A percentile compares a stretch with the other conserved stretches of the same genome.
phyloP scores from a whole-genome alignment of 225 moss, liverwort and hornwort genomes.

The Marchantia paleacea region DNA sequence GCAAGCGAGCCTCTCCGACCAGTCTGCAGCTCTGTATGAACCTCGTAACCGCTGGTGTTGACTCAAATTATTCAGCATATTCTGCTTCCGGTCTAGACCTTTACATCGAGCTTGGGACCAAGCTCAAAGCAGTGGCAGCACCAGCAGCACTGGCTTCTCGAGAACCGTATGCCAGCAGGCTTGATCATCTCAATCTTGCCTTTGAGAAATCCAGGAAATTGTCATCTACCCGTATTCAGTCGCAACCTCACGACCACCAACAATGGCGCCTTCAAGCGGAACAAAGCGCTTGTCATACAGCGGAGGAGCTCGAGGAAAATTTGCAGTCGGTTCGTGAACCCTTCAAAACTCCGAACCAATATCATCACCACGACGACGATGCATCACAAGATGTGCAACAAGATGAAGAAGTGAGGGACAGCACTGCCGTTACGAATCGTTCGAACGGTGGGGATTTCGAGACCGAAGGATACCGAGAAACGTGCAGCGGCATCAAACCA shows the following conservation, averaged over 20 bases:
- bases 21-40: constrained; percentile 10
- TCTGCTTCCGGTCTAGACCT: constrained; percentile 18
- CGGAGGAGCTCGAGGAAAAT: background rate
- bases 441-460: background rate
- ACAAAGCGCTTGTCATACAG: background rate
- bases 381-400: background rate
- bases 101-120: constrained; percentile 10
- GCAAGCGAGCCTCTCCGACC: background rate
- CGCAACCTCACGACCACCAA: too few relatives aligned
- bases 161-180: background rate
- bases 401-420: background rate
- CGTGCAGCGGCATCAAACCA: background rate
- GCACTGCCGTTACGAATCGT: background rate
- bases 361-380: background rate
- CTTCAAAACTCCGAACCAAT: background rate
- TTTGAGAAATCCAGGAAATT: background rate
- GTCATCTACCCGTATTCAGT: too few relatives aligned
- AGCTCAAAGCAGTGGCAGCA: background rate
- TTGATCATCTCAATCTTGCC: background rate
- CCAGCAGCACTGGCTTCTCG: background rate
- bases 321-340: background rate
- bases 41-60: constrained; percentile 4
- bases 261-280: background rate
- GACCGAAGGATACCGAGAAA: background rate
- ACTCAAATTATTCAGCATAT: constrained; percentile 12